Evolutionary conservation across 1,139 yeast species (phyloP).

Genomic region (Debaryomyces subglobosus): DNA sequence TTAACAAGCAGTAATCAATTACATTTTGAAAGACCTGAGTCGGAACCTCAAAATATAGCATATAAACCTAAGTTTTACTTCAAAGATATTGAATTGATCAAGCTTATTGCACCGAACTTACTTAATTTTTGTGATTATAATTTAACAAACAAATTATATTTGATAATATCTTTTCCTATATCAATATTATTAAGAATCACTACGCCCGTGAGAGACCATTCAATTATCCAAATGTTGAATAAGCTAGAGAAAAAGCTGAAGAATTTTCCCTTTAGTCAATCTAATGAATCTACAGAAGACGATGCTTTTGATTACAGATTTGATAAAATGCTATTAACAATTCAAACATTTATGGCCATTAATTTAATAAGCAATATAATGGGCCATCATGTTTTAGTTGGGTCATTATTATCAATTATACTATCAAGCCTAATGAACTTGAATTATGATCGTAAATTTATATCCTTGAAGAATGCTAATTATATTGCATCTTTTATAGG

Average conservation of each 20-base stretch:
- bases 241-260: conserved; percentile 3
- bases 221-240: conserved; percentile 13
- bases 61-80: not conserved
- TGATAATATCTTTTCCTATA: conserved; percentile 45
- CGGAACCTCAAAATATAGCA: not conserved
- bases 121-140: conserved; percentile 11
- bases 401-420: conserved; percentile 14
- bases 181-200: conserved; percentile 47
- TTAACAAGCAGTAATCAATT: not conserved
- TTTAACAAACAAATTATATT: conserved; percentile 20
- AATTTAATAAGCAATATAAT: conserved; percentile 18
- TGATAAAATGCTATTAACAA: conserved; percentile 21
- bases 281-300: conserved; percentile 8
- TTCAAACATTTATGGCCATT: conserved; percentile 24
- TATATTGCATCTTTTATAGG: conserved; percentile 54
- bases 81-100: conserved; percentile 18
- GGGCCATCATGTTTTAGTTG: conserved; percentile 15
- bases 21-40: not conserved
- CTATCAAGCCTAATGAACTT: conserved; percentile 10
- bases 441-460: conserved; percentile 9
- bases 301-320: conserved; percentile 20
- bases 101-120: conserved; percentile 25
- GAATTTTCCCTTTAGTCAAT: conserved; percentile 1
- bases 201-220: conserved; percentile 47
- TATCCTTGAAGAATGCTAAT: conserved; percentile 25